A percentile compares a stretch with the other conserved stretches of the same genome.
Conservation (phyloP, 2,329 filamentous ascomycete genomes). For the Camillea tinctor region DNA sequence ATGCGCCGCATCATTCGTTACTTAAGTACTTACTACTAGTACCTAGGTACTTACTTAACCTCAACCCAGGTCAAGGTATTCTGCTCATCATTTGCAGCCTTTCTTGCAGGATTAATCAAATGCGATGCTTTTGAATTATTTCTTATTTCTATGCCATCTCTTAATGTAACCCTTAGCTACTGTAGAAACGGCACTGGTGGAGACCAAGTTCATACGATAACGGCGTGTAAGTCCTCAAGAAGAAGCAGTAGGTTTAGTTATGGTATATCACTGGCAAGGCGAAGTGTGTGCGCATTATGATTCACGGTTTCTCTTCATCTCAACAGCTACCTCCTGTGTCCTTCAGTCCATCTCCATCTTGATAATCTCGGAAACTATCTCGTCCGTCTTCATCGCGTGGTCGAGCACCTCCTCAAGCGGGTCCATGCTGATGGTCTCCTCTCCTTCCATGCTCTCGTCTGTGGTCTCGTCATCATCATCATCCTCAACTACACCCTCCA, state of each 20-base stretch:
- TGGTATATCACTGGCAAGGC: not conserved
- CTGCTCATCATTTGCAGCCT: no score
- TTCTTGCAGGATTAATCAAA: no score
- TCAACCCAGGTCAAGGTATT: no score
- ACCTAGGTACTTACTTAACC: no score
- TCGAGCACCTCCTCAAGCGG: not conserved
- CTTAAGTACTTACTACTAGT: no score
- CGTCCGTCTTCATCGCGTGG: not conserved
- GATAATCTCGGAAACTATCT: not conserved
- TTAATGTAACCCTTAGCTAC: no score
- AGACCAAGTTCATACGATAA: no score
- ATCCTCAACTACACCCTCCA: not conserved
- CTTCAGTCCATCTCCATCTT: not conserved
- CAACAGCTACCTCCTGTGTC: no score
- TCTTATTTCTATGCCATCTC: no score
- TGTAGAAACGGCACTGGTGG: no score
- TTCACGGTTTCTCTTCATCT: not conserved
- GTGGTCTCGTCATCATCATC: not conserved
- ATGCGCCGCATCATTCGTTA: not conserved
- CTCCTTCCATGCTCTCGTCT: not conserved
- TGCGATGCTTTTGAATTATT: no score
- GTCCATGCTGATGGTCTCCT: not conserved
- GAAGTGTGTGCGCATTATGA: not conserved
- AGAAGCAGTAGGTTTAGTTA: not conserved
- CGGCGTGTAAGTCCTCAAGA: no score